Evolutionary conservation across 1,139 yeast species (phyloP).

Genomic region (Kodamaea arcana): DNA sequence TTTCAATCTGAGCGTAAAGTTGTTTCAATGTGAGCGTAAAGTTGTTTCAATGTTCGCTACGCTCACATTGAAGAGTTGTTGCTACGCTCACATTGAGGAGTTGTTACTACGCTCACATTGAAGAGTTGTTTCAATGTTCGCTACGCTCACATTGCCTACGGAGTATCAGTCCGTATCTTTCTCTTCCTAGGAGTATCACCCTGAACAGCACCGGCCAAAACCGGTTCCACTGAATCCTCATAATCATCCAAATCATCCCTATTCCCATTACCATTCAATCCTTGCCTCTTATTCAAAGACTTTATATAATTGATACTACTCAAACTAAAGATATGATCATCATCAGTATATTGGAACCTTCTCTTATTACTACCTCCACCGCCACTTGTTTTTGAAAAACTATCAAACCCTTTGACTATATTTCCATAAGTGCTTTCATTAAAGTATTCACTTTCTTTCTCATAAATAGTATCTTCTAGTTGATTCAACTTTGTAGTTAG

Average conservation of each 20-base stretch:
- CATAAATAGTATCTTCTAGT: constrained; percentile 79
- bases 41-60: no score
- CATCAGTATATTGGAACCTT: constrained; percentile 61
- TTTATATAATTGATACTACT: constrained; percentile 73
- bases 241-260: constrained; percentile 43
- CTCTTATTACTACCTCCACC: constrained; percentile 43
- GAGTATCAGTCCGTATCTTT: constrained; percentile 29
- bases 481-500: constrained; percentile 58
- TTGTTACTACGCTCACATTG: neutral
- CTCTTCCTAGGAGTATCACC: constrained; percentile 34
- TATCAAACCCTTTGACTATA: constrained; percentile 86
- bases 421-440: constrained; percentile 70
- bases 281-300: constrained; percentile 44
- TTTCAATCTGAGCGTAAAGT: no score
- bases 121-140: no score
- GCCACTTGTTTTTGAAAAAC: constrained; percentile 53
- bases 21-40: no score
- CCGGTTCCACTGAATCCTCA: constrained; percentile 43
- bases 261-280: constrained; percentile 10
- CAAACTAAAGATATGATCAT: constrained; percentile 80
- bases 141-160: no score
- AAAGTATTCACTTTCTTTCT: constrained; percentile 74
- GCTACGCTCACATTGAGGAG: no score
- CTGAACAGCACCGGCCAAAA: constrained; percentile 5
- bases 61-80: no score